Conservation (phyloP, 2,329 filamentous ascomycete genomes). For the Microdochium bolleyi region DNA sequence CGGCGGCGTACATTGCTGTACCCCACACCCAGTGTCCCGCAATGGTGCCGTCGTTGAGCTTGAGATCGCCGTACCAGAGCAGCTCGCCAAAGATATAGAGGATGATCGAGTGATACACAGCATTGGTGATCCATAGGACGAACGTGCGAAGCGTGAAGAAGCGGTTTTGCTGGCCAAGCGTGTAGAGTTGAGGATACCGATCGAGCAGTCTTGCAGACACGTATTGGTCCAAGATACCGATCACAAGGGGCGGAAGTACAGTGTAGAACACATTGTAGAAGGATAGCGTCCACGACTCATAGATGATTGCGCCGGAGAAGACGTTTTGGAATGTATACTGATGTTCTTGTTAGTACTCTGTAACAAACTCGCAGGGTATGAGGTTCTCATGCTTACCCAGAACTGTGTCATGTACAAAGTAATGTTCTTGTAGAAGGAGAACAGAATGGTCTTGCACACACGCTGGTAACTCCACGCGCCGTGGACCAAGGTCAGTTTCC, state of each 20-base stretch:
- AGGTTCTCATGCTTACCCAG: constrained; percentile 59
- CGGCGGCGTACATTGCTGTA: constrained; percentile 85
- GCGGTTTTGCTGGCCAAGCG: constrained; percentile 81
- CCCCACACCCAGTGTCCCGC: constrained; percentile 98
- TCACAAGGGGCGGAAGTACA: constrained; percentile 81
- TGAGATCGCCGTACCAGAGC: constrained; percentile 76
- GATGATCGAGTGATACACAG: constrained; percentile 89
- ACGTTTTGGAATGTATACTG: constrained; percentile 97
- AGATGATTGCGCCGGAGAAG: constrained; percentile 96
- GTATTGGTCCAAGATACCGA: constrained; percentile 97
- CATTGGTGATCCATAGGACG: constrained; percentile 85
- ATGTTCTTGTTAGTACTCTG: constrained; percentile 12
- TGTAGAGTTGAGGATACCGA: constrained; percentile 92
- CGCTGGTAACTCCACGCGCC: constrained; percentile 97
- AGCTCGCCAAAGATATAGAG: constrained; percentile 80
- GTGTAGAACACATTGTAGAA: constrained; percentile 99
- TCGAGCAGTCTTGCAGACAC: constrained; percentile 90
- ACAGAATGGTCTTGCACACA: constrained; percentile 92
- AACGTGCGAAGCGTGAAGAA: constrained; percentile 95
- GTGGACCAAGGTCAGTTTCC: constrained; percentile 89
- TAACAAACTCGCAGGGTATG: background rate
- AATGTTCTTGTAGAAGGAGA: constrained; percentile 99
- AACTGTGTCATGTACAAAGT: constrained; percentile 98
- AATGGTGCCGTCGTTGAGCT: constrained; percentile 68
- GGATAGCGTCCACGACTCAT: constrained; percentile 98